Percentiles rank a stretch among this genome's conserved stretches.
Evolutionary conservation across 305 asterid species (phyloP).

Genomic region (Striga hermonthica): DNA sequence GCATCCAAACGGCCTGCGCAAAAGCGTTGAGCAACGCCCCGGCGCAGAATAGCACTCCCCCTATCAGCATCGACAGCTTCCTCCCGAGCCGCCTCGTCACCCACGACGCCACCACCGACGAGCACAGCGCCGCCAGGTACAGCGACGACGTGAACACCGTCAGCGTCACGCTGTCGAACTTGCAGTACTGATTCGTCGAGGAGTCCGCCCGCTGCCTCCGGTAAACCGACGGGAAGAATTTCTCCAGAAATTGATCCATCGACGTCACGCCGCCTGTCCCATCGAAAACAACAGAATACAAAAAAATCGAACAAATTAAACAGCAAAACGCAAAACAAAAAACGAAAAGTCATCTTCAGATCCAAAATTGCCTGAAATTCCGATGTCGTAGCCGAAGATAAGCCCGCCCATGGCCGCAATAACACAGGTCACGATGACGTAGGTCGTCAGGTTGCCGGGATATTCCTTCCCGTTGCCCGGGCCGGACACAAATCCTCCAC

Average conservation of each 20-base stretch:
- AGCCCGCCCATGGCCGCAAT: conserved; percentile 97
- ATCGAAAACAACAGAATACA: not conserved
- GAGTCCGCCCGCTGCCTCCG: conserved; percentile 37
- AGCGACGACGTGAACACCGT: conserved; percentile 66
- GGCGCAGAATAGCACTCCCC: conserved; percentile 56
- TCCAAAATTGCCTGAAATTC: conserved; percentile 63
- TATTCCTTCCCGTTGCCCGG: conserved; percentile 30
- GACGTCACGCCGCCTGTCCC: conserved; percentile 55
- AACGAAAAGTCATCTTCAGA: not conserved
- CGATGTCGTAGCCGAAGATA: conserved; percentile 86
- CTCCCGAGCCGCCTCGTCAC: conserved; percentile 58
- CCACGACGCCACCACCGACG: conserved; percentile 55
- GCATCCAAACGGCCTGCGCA: conserved; percentile 52
- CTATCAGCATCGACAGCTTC: conserved; percentile 56
- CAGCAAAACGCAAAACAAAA: not conserved
- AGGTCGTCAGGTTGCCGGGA: conserved; percentile 64
- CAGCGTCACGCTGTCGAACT: conserved; percentile 53
- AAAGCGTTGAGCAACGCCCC: conserved; percentile 62
- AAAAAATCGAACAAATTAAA: not conserved
- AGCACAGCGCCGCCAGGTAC: conserved; percentile 57
- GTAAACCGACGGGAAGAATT: conserved; percentile 44
- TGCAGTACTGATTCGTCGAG: conserved; percentile 60
- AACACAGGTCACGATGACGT: conserved; percentile 64
- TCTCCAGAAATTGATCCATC: conserved; percentile 51
- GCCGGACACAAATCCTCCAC: conserved; percentile 37